Evolutionary conservation across 2,329 filamentous ascomycete species (phyloP).

Genomic region (Penicillium occitanis): DNA sequence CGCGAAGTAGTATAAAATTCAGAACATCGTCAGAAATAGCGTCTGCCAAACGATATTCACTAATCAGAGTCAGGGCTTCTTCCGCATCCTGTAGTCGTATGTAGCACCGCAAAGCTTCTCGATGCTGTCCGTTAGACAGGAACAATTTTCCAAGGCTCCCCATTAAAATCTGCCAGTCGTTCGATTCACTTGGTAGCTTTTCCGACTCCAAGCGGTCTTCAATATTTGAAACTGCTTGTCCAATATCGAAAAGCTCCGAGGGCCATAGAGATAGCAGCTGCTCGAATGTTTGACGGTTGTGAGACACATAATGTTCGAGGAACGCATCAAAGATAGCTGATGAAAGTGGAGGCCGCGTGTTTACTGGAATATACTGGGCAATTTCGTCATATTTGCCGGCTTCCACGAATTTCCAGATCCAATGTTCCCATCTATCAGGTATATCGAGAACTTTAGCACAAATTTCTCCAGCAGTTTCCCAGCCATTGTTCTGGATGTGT

Average conservation of each 20-base stretch:
- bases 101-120: slow-evolving; percentile 84
- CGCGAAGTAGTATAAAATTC: slow-evolving; percentile 81
- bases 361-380: slow-evolving; percentile 74
- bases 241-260: slow-evolving; percentile 77
- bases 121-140: slow-evolving; percentile 74
- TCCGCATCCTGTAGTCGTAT: slow-evolving; percentile 91
- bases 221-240: slow-evolving; percentile 72
- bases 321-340: slow-evolving; percentile 84
- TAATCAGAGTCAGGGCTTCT: slow-evolving; percentile 79
- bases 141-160: slow-evolving; percentile 82
- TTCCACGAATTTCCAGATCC: slow-evolving; percentile 89
- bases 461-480: slow-evolving; percentile 73
- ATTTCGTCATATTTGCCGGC: slow-evolving; percentile 88
- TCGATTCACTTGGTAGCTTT: slow-evolving; percentile 71
- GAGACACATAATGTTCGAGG: slow-evolving; percentile 81
- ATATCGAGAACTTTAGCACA: slow-evolving; percentile 81
- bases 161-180: slow-evolving; percentile 89
- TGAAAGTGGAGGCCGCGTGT: slow-evolving; percentile 75
- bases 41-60: slow-evolving; percentile 85
- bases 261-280: slow-evolving; percentile 82
- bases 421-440: slow-evolving; percentile 86
- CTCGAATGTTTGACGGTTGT: slow-evolving; percentile 71
- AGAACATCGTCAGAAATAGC: slow-evolving; percentile 87
- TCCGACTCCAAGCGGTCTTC: slow-evolving; percentile 78
- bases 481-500: slow-evolving; percentile 71